Evolutionary conservation across 345 rosid genomes (phyloP), one percentile per base, ranked within the genome.

Genomic region (Leavenworthia alabamica): DNA sequence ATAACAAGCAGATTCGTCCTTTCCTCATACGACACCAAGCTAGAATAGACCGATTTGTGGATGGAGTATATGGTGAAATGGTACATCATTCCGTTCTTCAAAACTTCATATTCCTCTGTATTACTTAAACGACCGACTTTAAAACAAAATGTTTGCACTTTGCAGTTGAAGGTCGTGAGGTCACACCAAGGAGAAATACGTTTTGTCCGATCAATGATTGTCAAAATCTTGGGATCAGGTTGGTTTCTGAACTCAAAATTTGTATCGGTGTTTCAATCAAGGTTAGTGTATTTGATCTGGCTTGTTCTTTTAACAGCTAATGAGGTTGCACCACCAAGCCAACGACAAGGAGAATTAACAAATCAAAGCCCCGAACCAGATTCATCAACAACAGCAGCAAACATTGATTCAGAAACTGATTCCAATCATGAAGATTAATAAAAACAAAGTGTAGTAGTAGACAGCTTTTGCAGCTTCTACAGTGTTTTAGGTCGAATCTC

Each of bases 1-100:
- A 89, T 56, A 35, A n/a, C 66, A 81, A 67, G 61, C 82, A 78
- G 41, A 67, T 83, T 40, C 80, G 93, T 47, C 93, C 93, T 26
- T 77, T 83, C 76, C 58, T 86, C 41, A 37, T 64, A 66, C 76
- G 76, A 50, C 87, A 80, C 80, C 88, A 81, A 72, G 69, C 80
- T 57, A 77, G 57, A 68, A 62, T 75, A 27, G 89, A 84, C 67
- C 71, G 40, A 40, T 51, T 82, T 19, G 28, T 78, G 62, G 22
- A 20, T 20, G 22, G 22, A 20, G 22, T 20, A 20, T 20, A 20
- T 20, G 22, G 2, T 20, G 81, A 80, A 72, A 60, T 82, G 81
- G 90, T 80, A 71, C 44, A 37, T 31, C 28, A 32, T n/a, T 27
- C 5, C 26, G 20, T 51, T 8, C 46, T 42, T 45, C 46, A 39